phyloP scores from a whole-genome alignment of 169 alveolate genomes.

The Plasmodium knowlesi region DNA sequence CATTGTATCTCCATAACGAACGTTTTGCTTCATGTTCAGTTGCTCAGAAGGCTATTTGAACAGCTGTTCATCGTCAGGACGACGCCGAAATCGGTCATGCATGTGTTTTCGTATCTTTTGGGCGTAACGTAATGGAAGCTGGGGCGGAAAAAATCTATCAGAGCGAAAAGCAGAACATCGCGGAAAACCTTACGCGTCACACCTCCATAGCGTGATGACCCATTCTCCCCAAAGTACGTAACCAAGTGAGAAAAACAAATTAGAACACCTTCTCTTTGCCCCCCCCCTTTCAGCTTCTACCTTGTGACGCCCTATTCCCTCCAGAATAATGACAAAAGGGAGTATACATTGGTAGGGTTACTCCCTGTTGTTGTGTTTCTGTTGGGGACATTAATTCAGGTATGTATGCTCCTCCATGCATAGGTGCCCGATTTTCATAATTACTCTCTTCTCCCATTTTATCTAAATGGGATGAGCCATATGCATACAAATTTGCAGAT shows the following conservation, averaged over 20 bases:
- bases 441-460: background rate
- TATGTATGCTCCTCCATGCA: background rate
- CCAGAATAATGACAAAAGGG: background rate
- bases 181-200: background rate
- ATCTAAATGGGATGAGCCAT: background rate
- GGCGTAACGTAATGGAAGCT: slow-evolving; percentile 79
- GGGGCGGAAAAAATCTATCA: background rate
- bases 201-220: background rate
- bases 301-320: slow-evolving; percentile 54
- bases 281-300: slow-evolving; percentile 20
- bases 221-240: background rate
- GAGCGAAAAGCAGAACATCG: background rate
- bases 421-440: background rate
- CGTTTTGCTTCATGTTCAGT: slow-evolving; percentile 76
- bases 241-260: background rate
- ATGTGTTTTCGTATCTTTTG: slow-evolving; percentile 78
- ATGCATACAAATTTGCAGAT: background rate
- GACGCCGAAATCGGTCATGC: slow-evolving; percentile 79
- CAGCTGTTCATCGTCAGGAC: slow-evolving; percentile 77
- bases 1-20: slow-evolving; percentile 63
- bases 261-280: background rate
- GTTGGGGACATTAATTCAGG: slow-evolving; percentile 57
- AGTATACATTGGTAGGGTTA: background rate
- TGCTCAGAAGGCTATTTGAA: slow-evolving; percentile 78
- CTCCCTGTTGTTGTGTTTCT: slow-evolving; percentile 18